Percentiles rank a stretch among this genome's conserved stretches.
These are phyloP conservation scores for Talaromyces sp. DNA, from an alignment of 2,329 filamentous ascomycete species.

Conservation along the genomic window DNA sequence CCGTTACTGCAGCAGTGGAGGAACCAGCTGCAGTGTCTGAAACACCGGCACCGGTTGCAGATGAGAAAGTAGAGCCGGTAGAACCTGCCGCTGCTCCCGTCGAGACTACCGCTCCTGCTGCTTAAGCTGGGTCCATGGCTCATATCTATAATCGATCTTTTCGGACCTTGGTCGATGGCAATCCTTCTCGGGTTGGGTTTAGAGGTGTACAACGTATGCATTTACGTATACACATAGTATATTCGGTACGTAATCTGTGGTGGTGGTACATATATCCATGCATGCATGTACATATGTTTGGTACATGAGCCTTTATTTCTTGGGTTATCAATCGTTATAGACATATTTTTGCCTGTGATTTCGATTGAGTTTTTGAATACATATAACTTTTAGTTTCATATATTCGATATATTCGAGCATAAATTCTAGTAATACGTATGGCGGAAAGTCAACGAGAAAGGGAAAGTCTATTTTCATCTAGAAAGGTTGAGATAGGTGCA, in stretches of 20 bases:
- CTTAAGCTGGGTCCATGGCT: neutral
- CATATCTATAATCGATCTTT: neutral
- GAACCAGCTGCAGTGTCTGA: neutral
- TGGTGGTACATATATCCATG: neutral
- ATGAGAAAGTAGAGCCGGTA: conserved; percentile 18
- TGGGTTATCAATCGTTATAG: neutral
- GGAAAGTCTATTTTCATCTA: neutral
- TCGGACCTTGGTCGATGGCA: neutral
- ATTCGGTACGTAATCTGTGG: neutral
- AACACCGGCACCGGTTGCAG: neutral
- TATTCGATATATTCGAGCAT: neutral
- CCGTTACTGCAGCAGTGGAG: neutral
- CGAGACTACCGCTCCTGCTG: neutral
- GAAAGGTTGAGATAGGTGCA: neutral
- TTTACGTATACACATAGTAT: neutral
- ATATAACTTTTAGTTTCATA: neutral
- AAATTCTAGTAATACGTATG: neutral
- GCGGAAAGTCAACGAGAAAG: neutral
- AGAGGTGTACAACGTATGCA: neutral
- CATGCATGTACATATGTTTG: neutral
- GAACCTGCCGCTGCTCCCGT: neutral
- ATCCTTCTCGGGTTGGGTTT: neutral
- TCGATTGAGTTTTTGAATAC: neutral
- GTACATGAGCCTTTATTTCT: neutral
- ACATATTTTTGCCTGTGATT: neutral